Evolutionary conservation across 768 basidiomycete species (phyloP), one percentile per base, ranked within the genome.

Genomic region (Chalciporus sphaerocephalus): DNA sequence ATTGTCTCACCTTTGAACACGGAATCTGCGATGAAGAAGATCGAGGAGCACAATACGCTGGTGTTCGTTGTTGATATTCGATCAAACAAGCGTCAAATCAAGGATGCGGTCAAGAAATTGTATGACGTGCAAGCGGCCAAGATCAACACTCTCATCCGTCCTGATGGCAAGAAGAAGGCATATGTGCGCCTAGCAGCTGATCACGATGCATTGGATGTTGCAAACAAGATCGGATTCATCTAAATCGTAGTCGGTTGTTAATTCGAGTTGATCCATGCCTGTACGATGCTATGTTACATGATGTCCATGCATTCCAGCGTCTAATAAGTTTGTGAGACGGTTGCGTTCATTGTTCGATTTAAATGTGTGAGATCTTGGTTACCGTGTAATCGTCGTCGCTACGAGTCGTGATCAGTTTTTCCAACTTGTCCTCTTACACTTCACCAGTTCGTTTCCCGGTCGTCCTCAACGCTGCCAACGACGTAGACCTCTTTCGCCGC

Each of bases 11-110:
- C 90, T 15, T 68, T 92, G 68, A 95, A 92, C 83, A 95, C 92
- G 13, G 94, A 98, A 71, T 86, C 83, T 11, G 94, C 95, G 52
- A 97, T 98, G 95, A 95, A 97, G 82, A 96, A 99, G 82, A 99
- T 99, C 47, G 95, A 99, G 79, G 95, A 97, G 71, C 85, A 97
- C 79, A 98, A 99, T 73, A 99, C 96, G 24, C 81, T 98, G 47
- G 96, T 99, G 49, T 99, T 98, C 78, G 85, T 98, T 50, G 93
- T 96, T 42, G 94, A 97, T 70, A 62, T 97, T 69, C 85, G 82
- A 67, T 75, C 92, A 57, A 99, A 96, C 83, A 99, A 99, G 81
- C 83, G 92, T 38, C 92, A 99, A 72, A 98, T 98, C 76, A 95
- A 93, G 82, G 92, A 97, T 60, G 96, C 96, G 2, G 93, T 99